Conservation (phyloP, 2,329 filamentous ascomycete species). For the Phoma sp. region DNA sequence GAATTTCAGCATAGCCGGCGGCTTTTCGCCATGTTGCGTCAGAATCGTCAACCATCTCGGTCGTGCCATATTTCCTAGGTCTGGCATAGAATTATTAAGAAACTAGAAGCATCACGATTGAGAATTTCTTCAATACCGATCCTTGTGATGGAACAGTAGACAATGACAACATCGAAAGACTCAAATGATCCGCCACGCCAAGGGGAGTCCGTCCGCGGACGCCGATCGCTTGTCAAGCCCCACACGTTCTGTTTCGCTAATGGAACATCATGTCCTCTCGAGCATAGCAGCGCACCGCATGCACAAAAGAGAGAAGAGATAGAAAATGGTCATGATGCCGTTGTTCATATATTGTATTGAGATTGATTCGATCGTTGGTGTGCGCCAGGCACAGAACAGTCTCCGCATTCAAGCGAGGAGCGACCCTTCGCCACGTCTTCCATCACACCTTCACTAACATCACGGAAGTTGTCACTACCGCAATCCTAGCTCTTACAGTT, state of each 20-base stretch:
- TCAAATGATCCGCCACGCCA: constrained; percentile 11
- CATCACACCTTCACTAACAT: neutral
- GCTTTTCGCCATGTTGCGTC: constrained; percentile 39
- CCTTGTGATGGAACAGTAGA: neutral
- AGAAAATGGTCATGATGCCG: neutral
- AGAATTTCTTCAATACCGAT: neutral
- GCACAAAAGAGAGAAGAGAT: neutral
- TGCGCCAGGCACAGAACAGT: neutral
- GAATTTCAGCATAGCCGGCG: constrained; percentile 41
- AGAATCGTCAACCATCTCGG: constrained; percentile 38
- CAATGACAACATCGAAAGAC: constrained; percentile 4
- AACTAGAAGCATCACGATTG: neutral
- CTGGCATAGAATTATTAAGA: neutral
- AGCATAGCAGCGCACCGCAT: too few relatives aligned
- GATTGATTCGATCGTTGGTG: neutral
- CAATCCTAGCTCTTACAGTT: too few relatives aligned
- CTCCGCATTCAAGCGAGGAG: neutral
- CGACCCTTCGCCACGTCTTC: neutral
- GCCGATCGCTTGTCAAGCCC: neutral
- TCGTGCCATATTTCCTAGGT: constrained; percentile 19
- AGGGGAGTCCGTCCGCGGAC: constrained; percentile 11
- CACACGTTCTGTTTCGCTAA: neutral
- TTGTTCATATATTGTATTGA: neutral
- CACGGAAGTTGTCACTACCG: too few relatives aligned
- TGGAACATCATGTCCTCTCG: neutral